phyloP scores from a whole-genome alignment of 2,329 filamentous ascomycete genomes.

The Epichloe gansuensis region DNA sequence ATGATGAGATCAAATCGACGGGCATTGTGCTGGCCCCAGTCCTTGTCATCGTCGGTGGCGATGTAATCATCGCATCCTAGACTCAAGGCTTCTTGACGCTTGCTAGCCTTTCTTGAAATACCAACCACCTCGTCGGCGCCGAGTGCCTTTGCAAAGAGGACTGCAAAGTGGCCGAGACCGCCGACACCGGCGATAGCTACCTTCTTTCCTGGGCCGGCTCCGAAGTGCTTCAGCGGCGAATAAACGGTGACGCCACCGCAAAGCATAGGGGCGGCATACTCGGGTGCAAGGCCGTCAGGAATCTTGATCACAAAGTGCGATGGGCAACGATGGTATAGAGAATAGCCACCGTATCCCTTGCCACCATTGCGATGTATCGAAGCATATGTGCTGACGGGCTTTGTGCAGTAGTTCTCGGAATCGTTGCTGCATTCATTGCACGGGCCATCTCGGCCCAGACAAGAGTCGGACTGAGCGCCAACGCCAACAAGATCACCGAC shows the following conservation, averaged over 20 bases:
- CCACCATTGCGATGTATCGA: slow-evolving; percentile 17
- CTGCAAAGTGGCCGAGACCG: slow-evolving; percentile 56
- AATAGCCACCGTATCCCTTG: slow-evolving; percentile 37
- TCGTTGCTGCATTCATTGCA: slow-evolving; percentile 31
- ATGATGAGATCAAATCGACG: slow-evolving; percentile 45
- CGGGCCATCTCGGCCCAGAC: slow-evolving; percentile 27
- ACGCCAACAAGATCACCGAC: slow-evolving; percentile 53
- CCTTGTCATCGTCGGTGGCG: slow-evolving; percentile 32
- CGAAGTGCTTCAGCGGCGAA: slow-evolving; percentile 48
- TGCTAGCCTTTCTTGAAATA: slow-evolving; percentile 41
- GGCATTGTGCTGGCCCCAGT: slow-evolving; percentile 41
- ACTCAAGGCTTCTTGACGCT: slow-evolving; percentile 41
- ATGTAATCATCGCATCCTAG: slow-evolving; percentile 44
- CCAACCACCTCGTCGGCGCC: slow-evolving; percentile 49
- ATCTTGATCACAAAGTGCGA: slow-evolving; percentile 38
- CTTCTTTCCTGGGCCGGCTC: slow-evolving; percentile 52
- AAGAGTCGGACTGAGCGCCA: slow-evolving; percentile 47
- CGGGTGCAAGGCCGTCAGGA: slow-evolving; percentile 28
- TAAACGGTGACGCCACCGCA: slow-evolving; percentile 61
- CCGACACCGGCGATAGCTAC: slow-evolving; percentile 58
- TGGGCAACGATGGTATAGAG: slow-evolving; percentile 21
- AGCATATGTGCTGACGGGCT: slow-evolving; percentile 41
- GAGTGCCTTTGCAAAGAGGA: slow-evolving; percentile 56
- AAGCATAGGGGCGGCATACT: slow-evolving; percentile 48
- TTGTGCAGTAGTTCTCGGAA: slow-evolving; percentile 29